Percentiles rank a stretch among this genome's conserved stretches.
Evolutionary conservation across 139 green algal genomes (phyloP).

Genomic region (Chlamydomonas sp.): DNA sequence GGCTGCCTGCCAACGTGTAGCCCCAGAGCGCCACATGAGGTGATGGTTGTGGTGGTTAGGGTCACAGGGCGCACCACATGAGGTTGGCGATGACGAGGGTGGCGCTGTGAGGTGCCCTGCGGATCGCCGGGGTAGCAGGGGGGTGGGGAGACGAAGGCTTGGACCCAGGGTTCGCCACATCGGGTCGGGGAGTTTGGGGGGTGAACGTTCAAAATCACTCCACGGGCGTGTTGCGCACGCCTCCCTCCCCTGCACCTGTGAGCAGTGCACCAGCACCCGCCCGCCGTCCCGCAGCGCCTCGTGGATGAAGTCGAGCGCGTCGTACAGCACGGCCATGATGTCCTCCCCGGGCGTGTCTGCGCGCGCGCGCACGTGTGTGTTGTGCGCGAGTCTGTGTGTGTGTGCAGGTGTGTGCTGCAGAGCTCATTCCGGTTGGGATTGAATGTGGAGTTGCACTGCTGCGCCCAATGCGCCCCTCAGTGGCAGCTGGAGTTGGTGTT

Average conservation of each 20-base stretch:
- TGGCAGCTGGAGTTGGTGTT: too few species aligned
- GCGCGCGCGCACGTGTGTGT: too few species aligned
- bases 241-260: constrained; percentile 14
- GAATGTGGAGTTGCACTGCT: too few species aligned
- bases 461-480: not conserved
- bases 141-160: too few species aligned
- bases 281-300: constrained; percentile 40
- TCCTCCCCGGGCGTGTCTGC: constrained; percentile 83
- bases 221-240: not conserved
- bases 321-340: constrained; percentile 85
- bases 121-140: too few species aligned
- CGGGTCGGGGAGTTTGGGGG: too few species aligned
- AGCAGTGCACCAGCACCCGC: constrained; percentile 61
- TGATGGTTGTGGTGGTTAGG: not conserved
- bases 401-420: too few species aligned
- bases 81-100: not conserved
- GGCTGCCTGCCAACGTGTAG: too few species aligned
- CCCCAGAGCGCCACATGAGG: not conserved
- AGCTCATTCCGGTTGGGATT: too few species aligned
- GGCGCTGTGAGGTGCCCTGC: not conserved
- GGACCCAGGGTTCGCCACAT: too few species aligned
- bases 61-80: not conserved
- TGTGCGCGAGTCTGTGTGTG: too few species aligned
- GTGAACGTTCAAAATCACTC: too few species aligned
- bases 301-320: constrained; percentile 94